Conservation (phyloP, 306 rosid species). For the Cyamopsis tetragonoloba region DNA sequence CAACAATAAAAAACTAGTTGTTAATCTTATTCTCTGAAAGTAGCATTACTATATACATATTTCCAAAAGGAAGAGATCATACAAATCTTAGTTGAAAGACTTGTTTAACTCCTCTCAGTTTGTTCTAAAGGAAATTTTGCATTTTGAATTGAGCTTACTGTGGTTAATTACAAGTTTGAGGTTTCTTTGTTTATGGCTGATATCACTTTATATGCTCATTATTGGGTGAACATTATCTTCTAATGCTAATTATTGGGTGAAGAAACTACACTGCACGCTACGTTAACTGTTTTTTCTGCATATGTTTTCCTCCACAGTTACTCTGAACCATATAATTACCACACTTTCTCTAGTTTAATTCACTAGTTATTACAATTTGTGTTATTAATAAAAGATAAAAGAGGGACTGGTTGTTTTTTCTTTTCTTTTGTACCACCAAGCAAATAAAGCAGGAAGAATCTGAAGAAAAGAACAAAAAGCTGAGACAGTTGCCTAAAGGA, state of each 20-base stretch:
- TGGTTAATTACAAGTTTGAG: too few species aligned
- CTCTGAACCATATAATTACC: neutral
- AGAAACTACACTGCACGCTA: too few species aligned
- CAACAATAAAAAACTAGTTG: neutral
- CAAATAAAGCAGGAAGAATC: constrained; percentile 11
- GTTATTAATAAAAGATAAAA: neutral
- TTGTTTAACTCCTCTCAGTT: neutral
- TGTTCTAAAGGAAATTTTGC: neutral
- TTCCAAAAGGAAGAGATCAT: neutral
- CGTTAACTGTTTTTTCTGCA: neutral
- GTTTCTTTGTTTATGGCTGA: neutral
- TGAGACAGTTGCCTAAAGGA: neutral
- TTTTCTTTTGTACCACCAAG: neutral
- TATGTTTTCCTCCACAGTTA: neutral
- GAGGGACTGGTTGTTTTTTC: neutral
- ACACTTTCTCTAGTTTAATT: neutral
- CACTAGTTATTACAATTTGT: too few species aligned
- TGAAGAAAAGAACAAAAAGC: neutral
- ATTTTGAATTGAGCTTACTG: neutral
- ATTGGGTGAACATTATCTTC: neutral
- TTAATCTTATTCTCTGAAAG: neutral
- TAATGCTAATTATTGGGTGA: neutral
- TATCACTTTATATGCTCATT: neutral
- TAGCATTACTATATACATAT: neutral
- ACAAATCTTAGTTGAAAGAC: neutral